Conservation (phyloP, 2,329 filamentous ascomycete genomes). For the Aspergillus fumigatus region DNA sequence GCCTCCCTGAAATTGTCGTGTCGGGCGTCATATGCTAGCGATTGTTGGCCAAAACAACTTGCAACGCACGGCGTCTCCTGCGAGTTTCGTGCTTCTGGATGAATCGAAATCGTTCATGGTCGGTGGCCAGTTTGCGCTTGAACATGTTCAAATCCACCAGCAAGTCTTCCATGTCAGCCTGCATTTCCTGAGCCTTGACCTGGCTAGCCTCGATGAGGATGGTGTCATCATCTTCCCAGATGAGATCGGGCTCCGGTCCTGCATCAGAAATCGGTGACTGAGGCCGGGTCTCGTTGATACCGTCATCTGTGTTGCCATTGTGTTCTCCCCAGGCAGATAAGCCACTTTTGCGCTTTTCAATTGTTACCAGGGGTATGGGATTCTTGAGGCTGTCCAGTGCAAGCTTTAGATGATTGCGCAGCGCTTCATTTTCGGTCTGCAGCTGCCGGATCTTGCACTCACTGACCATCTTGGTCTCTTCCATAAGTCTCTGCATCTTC, state of each 20-base stretch:
- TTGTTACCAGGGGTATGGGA: constrained; percentile 62
- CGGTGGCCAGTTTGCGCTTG: constrained; percentile 79
- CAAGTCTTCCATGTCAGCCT: constrained; percentile 80
- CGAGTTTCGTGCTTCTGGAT: constrained; percentile 18
- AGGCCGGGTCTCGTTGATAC: constrained; percentile 36
- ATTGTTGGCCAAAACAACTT: constrained; percentile 25
- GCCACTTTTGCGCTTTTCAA: constrained; percentile 32
- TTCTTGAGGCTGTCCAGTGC: constrained; percentile 84
- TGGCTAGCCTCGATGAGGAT: constrained; percentile 45
- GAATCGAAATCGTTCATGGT: constrained; percentile 46
- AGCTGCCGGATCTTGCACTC: constrained; percentile 92
- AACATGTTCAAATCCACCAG: constrained; percentile 76
- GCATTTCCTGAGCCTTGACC: constrained; percentile 57
- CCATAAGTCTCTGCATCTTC: constrained; percentile 91
- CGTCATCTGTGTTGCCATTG: constrained; percentile 51
- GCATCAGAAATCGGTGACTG: constrained; percentile 25
- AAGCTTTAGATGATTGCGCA: constrained; percentile 81
- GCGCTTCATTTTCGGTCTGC: constrained; percentile 82
- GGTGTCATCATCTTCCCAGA: constrained; percentile 49
- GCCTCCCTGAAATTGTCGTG: constrained; percentile 1
- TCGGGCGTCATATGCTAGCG: constrained; percentile 11
- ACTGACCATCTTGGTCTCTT: constrained; percentile 82
- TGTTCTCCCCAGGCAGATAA: constrained; percentile 51
- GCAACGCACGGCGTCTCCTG: constrained; percentile 30
- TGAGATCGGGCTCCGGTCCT: constrained; percentile 32